phyloP scores from a whole-genome alignment of 1,284 basidiomycete species.

The Cerioporus squamosus region DNA sequence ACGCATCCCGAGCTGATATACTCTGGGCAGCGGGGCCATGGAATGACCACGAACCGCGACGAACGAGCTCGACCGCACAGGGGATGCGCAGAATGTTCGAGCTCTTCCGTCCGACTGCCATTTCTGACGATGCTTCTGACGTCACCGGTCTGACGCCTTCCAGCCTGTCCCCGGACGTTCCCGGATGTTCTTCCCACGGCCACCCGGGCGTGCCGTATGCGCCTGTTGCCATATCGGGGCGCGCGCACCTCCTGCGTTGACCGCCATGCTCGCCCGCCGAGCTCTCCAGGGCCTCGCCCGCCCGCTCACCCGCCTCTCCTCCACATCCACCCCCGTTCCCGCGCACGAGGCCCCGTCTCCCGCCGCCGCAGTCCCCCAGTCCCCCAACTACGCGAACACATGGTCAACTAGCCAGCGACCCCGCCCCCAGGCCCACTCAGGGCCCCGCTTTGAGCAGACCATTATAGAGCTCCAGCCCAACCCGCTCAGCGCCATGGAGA shows the following conservation, averaged over 20 bases:
- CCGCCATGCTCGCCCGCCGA: constrained; percentile 43
- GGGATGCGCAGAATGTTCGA: constrained; percentile 21
- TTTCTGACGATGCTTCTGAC: constrained; percentile 12
- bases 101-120: constrained; percentile 1
- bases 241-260: constrained; percentile 20
- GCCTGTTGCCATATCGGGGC: constrained; percentile 18
- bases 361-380: constrained; percentile 55
- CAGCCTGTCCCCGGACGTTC: constrained; percentile 12
- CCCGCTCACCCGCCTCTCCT: constrained; percentile 36
- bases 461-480: constrained; percentile 85
- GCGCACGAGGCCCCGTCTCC: constrained; percentile 34
- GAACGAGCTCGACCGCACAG: no score
- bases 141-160: no score
- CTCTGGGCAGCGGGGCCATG: not conserved
- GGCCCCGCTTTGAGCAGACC: constrained; percentile 93
- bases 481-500: constrained; percentile 90
- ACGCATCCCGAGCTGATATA: constrained; percentile 28
- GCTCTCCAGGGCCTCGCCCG: constrained; percentile 37
- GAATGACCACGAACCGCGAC: constrained; percentile 28
- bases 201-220: constrained; percentile 10
- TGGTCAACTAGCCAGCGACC: constrained; percentile 80
- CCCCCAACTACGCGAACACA: constrained; percentile 77
- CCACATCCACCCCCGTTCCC: constrained; percentile 28
- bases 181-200: constrained; percentile 27
- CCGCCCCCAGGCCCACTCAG: constrained; percentile 57